Evolutionary conservation across 495 filamentous ascomycete genomes (phyloP), one percentile per base, ranked within the genome.

Genomic region (Talaromyces liani): DNA sequence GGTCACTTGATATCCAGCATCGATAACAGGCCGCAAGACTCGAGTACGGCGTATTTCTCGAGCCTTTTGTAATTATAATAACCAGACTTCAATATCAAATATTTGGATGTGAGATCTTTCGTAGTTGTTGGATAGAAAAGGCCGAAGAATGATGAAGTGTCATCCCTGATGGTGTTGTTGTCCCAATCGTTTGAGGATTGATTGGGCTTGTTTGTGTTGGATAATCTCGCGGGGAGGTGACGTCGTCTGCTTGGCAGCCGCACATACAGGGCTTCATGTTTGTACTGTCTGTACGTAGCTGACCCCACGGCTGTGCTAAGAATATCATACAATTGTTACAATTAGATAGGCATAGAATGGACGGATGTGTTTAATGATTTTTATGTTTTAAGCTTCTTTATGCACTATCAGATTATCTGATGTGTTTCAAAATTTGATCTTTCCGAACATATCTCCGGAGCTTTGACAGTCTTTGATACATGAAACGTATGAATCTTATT

Each of bases 141-240:
- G 51, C 9, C 1, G 51, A 29, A 54, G 22, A 55, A 55, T 9
- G 51, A 55, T 6, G 49, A 20, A 25, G 18, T 20, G 51, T 55
- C 51, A 24, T 55, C 51, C 24, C 6, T 55, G 51, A 29, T 55
- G 24, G 22, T 18, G 45, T 49, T 18, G n/a, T 49, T 49, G 45
- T n/a, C n/a, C 18, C 18, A 20, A 49, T 49, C n/a, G 45, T 49
- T 20, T 49, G 45, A 49, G 45, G 36, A 53, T 53, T 53, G 36
- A 53, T 53, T 53, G 49, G 49, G 49, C 49, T 55, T 55, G 51
- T 55, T 55, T 55, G 18, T 27, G 51, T 29, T 27, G 20, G 22
- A 53, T 22, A 51, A 22, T 53, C 51, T 16, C 51, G 51, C 51
- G 51, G 51, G 51, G 24, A 55, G 51, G 51, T 55, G 51, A 55